Base-by-base conservation (phyloP, 2,329 filamentous ascomycete genomes). In the Monilinia fructicola region DNA sequence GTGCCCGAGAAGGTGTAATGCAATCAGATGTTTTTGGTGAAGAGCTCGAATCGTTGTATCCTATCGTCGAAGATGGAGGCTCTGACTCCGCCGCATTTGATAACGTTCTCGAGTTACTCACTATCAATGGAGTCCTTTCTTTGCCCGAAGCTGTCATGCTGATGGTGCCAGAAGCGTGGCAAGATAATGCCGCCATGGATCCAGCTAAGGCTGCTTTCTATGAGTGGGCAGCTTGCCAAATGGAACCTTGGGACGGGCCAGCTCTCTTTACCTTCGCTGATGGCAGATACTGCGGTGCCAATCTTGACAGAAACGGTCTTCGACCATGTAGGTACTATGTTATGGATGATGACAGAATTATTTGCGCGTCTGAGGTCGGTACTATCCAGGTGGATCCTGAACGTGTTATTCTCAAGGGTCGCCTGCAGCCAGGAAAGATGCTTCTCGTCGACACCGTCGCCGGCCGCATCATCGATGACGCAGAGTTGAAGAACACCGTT, bases 201-300 rank as follows among this genome's bases (percentile, higher is more conserved):
- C 92, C 93, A 66, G 91, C 92, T 76, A 98, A 98, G 82, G 91
- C 93, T 67, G 94, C 94, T 62, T 98, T 97, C 81, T 98, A 98
- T 80, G 93, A 98, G 79, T 98, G 94, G 93, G 94, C 94, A 75
- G 93, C 93, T 72, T 98, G 94, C 79, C 91, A 96, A 83, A 98
- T 98, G 94, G 94, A 98, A 82, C 93, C 94, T 21, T 98, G 94
- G 94, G 94, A 98, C 79, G 94, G 94, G 23, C 94, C 94, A 44
- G 94, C 94, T 66, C 87, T 98, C 42, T 98, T 98, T 83, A 97
- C 93, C 9, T 98, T 98, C 79, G 92, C 94, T 38, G 94, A 98
- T 78, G 94, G 94, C 69, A 89, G 94, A 70, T 98, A 95, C 84
- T 98, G 94, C 76, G 94, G 94, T 85, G 94, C 94, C 72, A 98